Percentiles rank a stretch among this genome's conserved stretches.
These are phyloP conservation scores for Nemania diffusa DNA, from an alignment of 2,329 filamentous ascomycete genomes.

Conservation along the genomic window DNA sequence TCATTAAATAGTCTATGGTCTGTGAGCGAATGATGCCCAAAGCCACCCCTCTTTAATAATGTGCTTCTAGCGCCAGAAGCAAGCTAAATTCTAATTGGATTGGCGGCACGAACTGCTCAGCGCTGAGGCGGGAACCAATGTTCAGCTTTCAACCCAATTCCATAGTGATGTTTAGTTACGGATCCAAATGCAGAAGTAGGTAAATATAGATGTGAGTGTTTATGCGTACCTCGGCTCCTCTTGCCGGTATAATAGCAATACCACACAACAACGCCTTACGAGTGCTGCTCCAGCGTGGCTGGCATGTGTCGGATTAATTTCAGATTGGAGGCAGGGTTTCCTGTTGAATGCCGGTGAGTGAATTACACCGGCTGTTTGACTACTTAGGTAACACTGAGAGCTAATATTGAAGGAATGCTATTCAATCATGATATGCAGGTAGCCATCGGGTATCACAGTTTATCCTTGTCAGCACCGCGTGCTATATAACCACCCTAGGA, in stretches of 20 bases:
- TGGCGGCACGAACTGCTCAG: background rate
- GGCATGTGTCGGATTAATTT: background rate
- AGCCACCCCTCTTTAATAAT: background rate
- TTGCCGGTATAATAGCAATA: no score
- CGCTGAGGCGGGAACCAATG: background rate
- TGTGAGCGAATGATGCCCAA: no score
- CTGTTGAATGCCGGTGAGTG: background rate
- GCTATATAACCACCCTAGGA: background rate
- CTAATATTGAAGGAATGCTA: background rate
- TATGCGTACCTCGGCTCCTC: no score
- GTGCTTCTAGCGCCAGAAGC: background rate
- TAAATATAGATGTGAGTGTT: background rate
- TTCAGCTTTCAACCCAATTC: no score
- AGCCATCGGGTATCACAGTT: background rate
- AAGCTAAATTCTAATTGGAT: background rate
- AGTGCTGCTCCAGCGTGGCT: background rate
- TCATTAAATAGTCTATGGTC: no score
- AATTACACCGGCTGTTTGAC: background rate
- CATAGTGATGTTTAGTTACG: background rate
- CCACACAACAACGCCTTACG: background rate
- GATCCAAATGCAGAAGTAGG: background rate
- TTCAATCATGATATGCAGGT: constrained; percentile 1
- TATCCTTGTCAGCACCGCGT: background rate
- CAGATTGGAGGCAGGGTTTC: background rate
- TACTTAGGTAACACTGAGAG: background rate